Conservation (phyloP, 768 basidiomycete species). For the Kwoniella newhampshirensis region DNA sequence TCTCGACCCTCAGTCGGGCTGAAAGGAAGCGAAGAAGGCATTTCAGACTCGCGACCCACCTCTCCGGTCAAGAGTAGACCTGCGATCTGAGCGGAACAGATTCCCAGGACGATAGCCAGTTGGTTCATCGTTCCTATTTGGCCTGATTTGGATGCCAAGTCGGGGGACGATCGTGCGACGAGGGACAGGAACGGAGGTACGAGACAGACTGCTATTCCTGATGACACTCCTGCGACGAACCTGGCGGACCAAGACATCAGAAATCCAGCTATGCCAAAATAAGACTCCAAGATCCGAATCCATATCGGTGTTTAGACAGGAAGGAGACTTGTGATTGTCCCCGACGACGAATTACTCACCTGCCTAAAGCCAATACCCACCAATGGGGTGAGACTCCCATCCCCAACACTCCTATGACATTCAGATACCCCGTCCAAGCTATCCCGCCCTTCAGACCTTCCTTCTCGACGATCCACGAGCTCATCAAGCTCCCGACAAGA, state of each 20-base stretch:
- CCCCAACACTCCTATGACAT: constrained; percentile 38
- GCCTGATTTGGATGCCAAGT: constrained; percentile 33
- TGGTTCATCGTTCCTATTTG: constrained; percentile 50
- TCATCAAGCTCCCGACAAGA: constrained; percentile 60
- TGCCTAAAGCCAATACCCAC: constrained; percentile 37
- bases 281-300: too few species aligned
- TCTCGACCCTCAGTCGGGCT: too few species aligned
- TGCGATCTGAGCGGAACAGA: constrained; percentile 42
- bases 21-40: background rate
- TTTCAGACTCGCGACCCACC: constrained; percentile 17
- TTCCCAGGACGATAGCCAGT: constrained; percentile 46
- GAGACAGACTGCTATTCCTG: constrained; percentile 48
- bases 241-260: constrained; percentile 9
- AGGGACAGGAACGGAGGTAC: constrained; percentile 47
- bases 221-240: constrained; percentile 44
- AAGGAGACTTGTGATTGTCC: too few species aligned
- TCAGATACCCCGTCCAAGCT: constrained; percentile 46
- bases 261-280: background rate
- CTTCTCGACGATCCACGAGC: constrained; percentile 35
- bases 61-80: constrained; percentile 44
- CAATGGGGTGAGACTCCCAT: constrained; percentile 48
- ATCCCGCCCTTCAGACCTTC: constrained; percentile 42
- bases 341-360: constrained; percentile 40
- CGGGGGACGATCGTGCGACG: constrained; percentile 35
- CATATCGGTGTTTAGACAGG: background rate